These are phyloP conservation scores for Talaromyces ruber DNA, from an alignment of 495 filamentous ascomycete genomes.

Conservation along the genomic window DNA sequence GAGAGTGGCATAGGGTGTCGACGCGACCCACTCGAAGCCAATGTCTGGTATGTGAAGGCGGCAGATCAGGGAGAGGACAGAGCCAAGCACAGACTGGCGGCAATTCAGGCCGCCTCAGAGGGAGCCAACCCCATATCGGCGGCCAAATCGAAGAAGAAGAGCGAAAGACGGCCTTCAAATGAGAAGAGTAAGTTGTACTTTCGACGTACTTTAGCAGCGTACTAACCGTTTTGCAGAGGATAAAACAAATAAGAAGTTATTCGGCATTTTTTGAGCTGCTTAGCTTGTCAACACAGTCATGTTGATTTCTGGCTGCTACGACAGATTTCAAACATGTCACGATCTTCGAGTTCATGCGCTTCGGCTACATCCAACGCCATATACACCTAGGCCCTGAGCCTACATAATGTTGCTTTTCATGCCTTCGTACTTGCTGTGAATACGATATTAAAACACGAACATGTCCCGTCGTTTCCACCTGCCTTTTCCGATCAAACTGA, in stretches of 20 bases:
- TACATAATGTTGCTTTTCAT: neutral
- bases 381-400: neutral
- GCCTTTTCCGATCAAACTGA: neutral
- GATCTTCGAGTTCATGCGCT: neutral
- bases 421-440: neutral
- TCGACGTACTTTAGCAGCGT: neutral
- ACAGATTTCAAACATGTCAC: neutral
- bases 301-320: neutral
- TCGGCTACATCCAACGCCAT: neutral
- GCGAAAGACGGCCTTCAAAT: constrained; percentile 6
- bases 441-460: neutral
- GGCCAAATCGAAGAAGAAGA: constrained; percentile 8
- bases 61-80: constrained; percentile 88
- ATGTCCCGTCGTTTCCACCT: neutral
- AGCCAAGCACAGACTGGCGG: constrained; percentile 75
- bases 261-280: constrained; percentile 21
- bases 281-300: neutral
- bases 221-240: constrained; percentile 4
- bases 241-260: constrained; percentile 25
- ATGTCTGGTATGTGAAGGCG: constrained; percentile 96
- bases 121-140: constrained; percentile 47
- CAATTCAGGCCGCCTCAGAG: constrained; percentile 77
- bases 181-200: neutral
- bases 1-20: constrained; percentile 97
- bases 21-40: constrained; percentile 86